Evolutionary conservation across 2,329 filamentous ascomycete species (phyloP).

Genomic region (Macroventuria anomochaeta): DNA sequence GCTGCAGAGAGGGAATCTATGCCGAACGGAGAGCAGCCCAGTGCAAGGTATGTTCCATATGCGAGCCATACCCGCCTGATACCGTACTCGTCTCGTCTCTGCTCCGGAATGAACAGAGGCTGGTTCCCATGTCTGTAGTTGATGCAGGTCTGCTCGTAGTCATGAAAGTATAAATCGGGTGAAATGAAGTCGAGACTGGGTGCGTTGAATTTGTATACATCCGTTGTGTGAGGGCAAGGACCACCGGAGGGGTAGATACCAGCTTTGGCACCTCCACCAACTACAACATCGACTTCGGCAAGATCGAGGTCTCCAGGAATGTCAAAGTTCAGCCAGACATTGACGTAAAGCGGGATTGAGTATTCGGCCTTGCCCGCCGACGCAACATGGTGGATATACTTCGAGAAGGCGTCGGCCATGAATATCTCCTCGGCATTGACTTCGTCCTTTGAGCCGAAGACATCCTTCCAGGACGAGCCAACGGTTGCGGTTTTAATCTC

Average conservation of each 20-base stretch:
- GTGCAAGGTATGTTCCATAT: constrained; percentile 30
- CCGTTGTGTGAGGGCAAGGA: constrained; percentile 51
- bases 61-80: constrained; percentile 35
- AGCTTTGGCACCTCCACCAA: constrained; percentile 52
- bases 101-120: constrained; percentile 61
- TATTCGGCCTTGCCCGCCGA: constrained; percentile 52
- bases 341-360: constrained; percentile 54
- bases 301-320: constrained; percentile 33
- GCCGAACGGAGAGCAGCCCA: constrained; percentile 37
- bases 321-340: constrained; percentile 55
- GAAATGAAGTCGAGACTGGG: constrained; percentile 55
- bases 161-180: constrained; percentile 59
- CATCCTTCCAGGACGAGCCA: constrained; percentile 46
- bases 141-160: constrained; percentile 54
- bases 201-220: constrained; percentile 54
- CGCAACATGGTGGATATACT: constrained; percentile 53
- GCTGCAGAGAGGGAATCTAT: constrained; percentile 52
- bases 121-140: constrained; percentile 55
- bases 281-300: constrained; percentile 48
- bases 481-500: constrained; percentile 19
- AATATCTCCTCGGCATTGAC: constrained; percentile 54
- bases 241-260: constrained; percentile 59
- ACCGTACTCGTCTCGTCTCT: constrained; percentile 55
- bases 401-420: constrained; percentile 56
- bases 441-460: constrained; percentile 49